A percentile compares a stretch with the other conserved stretches of the same genome.
phyloP scores from a whole-genome alignment of 352 stramenopile genomes.

The Phytophthora rubi region DNA sequence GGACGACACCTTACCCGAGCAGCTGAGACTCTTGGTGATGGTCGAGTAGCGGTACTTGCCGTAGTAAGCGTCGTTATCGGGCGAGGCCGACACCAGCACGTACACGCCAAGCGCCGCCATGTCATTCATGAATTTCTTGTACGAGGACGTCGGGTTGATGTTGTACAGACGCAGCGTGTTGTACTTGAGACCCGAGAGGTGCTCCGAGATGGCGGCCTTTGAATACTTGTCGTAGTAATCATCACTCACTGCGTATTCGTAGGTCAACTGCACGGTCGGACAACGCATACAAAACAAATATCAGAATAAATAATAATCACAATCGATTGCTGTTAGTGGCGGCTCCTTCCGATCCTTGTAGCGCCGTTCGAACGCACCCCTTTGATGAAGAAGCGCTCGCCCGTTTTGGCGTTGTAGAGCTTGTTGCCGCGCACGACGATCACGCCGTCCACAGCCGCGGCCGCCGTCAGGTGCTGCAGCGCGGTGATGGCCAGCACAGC shows the following conservation, averaged over 20 bases:
- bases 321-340: conserved; percentile 28
- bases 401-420: conserved; percentile 83
- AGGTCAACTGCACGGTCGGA: conserved; percentile 63
- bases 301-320: conserved; percentile 8
- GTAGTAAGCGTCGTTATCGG: conserved; percentile 86
- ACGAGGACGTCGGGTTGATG: conserved; percentile 84
- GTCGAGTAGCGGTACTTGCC: conserved; percentile 87
- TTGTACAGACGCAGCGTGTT: conserved; percentile 91
- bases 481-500: conserved; percentile 27
- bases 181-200: conserved; percentile 77
- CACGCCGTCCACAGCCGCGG: conserved; percentile 47
- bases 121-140: conserved; percentile 86
- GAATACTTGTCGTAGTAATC: conserved; percentile 88
- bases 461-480: conserved; percentile 18
- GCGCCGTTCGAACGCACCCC: conserved; percentile 59
- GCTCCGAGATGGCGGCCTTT: conserved; percentile 68
- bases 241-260: conserved; percentile 89
- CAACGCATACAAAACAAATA: conserved; percentile 7
- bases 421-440: conserved; percentile 89
- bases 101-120: conserved; percentile 83
- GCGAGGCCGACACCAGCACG: conserved; percentile 80
- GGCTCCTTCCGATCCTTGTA: conserved; percentile 25
- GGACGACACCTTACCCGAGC: conserved; percentile 51
- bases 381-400: conserved; percentile 89
- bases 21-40: conserved; percentile 70